Evolutionary conservation across 257 asterid genomes (phyloP).

Genomic region (Coffea eugenioides): DNA sequence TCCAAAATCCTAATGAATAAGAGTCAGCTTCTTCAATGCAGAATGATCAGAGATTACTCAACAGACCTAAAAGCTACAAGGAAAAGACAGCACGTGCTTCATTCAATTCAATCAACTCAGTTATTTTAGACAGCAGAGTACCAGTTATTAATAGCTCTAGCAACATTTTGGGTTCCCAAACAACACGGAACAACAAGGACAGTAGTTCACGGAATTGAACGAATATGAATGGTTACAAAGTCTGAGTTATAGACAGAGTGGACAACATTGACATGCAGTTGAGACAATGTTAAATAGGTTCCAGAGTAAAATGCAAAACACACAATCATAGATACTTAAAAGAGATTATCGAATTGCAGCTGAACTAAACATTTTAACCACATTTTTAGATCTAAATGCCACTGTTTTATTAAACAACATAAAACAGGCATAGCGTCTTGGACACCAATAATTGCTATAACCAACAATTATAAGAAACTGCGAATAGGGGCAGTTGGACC

Average conservation of each 20-base stretch:
- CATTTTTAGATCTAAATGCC: neutral
- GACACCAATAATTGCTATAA: neutral
- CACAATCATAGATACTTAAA: neutral
- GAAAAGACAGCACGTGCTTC: neutral
- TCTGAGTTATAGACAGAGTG: too few relatives aligned
- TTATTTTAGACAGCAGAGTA: neutral
- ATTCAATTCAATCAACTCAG: neutral
- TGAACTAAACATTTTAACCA: too few relatives aligned
- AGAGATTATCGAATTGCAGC: neutral
- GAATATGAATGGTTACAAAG: neutral
- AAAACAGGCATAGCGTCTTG: neutral
- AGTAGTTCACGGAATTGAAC: neutral
- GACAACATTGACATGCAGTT: too few relatives aligned
- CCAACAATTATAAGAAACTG: neutral
- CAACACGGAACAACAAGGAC: neutral
- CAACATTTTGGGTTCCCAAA: neutral
- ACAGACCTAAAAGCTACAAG: neutral
- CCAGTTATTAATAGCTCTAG: neutral
- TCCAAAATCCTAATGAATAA: too few relatives aligned
- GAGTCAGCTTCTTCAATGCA: too few relatives aligned
- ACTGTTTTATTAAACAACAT: neutral
- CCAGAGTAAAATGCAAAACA: neutral
- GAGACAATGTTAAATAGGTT: too few relatives aligned
- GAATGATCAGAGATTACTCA: neutral
- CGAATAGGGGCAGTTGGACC: neutral